These are phyloP conservation scores for Sporothrix schenckii DNA, from an alignment of 2,329 filamentous ascomycete species.

Conservation along the genomic window DNA sequence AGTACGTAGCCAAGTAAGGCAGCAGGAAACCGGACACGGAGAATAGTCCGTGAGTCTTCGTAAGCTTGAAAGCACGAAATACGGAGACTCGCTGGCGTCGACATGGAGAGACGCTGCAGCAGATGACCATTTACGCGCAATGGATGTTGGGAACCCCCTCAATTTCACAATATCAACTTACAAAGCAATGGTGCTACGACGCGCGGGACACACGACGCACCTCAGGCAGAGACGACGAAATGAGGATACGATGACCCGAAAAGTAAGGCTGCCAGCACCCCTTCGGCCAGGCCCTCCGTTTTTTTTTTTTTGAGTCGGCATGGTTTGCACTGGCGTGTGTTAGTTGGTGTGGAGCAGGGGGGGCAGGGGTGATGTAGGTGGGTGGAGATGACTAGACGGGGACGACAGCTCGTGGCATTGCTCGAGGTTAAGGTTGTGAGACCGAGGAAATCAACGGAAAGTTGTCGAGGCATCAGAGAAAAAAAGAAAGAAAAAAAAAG, in stretches of 20 bases:
- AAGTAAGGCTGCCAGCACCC: background rate
- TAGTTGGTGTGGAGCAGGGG: constrained; percentile 23
- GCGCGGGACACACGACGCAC: too few relatives aligned
- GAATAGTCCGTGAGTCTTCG: background rate
- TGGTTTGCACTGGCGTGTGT: constrained; percentile 4
- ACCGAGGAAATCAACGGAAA: background rate
- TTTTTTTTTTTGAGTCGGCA: background rate
- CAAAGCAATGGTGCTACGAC: constrained; percentile 1
- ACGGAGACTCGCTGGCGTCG: background rate
- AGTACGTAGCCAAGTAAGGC: background rate
- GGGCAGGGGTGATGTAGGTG: background rate
- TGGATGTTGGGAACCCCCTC: background rate
- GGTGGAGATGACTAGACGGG: background rate
- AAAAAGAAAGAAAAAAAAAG: background rate
- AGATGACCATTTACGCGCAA: background rate
- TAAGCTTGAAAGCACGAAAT: too few relatives aligned
- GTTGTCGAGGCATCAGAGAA: background rate
- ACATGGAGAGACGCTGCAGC: background rate
- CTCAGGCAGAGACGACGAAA: background rate
- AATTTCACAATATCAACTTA: background rate
- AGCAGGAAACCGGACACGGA: constrained; percentile 5
- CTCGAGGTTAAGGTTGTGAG: background rate
- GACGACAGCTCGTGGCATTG: constrained; percentile 15
- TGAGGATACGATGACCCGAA: background rate
- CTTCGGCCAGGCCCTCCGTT: constrained; percentile 3